Conservation (phyloP, 2,329 filamentous ascomycete genomes). For the Diplodia seriata region DNA sequence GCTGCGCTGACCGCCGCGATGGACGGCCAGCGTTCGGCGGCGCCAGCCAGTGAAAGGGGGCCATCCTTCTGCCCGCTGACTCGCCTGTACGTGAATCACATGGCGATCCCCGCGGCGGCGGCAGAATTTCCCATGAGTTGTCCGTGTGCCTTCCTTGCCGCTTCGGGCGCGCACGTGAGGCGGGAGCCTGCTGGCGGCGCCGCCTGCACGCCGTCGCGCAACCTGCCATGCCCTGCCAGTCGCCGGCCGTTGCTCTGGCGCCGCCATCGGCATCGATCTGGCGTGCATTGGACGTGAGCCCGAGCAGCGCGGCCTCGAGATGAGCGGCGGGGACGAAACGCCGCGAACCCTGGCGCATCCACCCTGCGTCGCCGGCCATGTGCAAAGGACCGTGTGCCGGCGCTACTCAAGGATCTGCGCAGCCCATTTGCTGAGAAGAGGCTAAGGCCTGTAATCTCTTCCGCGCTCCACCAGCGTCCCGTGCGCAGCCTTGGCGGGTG, state of each 20-base stretch:
- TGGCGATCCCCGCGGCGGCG: slow-evolving; percentile 7
- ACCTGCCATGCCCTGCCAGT: neutral
- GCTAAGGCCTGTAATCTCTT: slow-evolving; percentile 23
- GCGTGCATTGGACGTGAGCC: neutral
- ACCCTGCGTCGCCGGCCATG: slow-evolving; percentile 24
- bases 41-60: slow-evolving; percentile 23
- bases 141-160: neutral
- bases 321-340: neutral
- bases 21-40: slow-evolving; percentile 6
- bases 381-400: slow-evolving; percentile 18
- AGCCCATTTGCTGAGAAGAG: slow-evolving; percentile 21
- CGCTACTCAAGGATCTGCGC: slow-evolving; percentile 22
- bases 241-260: neutral
- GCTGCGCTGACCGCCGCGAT: slow-evolving; percentile 1
- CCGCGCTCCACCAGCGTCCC: slow-evolving; percentile 17
- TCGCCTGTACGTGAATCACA: slow-evolving; percentile 12
- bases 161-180: slow-evolving; percentile 5
- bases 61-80: slow-evolving; percentile 16
- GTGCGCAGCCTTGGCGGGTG: slow-evolving; percentile 15
- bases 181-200: neutral
- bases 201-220: neutral
- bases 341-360: slow-evolving; percentile 15
- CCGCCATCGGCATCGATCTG: slow-evolving; percentile 5
- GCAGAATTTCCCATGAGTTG: slow-evolving; percentile 23
- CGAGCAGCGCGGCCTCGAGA: slow-evolving; percentile 1